Evolutionary conservation across 164 flowering plant genomes (phyloP).

Genomic region (Aristolochia fimbriata): DNA sequence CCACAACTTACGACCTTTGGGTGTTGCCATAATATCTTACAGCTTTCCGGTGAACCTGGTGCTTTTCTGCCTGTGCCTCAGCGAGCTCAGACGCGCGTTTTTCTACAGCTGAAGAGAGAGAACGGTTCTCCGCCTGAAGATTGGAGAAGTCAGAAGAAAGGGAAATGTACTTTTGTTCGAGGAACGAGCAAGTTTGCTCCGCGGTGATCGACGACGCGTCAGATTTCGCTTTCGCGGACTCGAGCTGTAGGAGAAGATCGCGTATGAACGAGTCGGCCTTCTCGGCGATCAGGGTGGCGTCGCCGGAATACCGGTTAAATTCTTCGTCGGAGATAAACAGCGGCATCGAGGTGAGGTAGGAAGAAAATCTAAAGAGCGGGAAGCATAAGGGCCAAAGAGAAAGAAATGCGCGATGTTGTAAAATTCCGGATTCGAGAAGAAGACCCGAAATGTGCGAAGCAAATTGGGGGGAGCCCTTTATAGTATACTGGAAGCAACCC

Average conservation of each 20-base stretch:
- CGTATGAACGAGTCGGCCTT: conserved; percentile 73
- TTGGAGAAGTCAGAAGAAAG: conserved; percentile 48
- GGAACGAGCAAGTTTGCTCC: conserved; percentile 76
- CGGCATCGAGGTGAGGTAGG: conserved; percentile 37
- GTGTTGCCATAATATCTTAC: conserved; percentile 19
- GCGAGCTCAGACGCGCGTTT: conserved; percentile 52
- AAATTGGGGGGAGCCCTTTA: too few species aligned
- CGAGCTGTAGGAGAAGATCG: conserved; percentile 40
- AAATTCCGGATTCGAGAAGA: too few species aligned
- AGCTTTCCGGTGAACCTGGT: conserved; percentile 43
- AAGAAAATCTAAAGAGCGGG: too few species aligned
- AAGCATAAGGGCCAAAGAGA: too few species aligned
- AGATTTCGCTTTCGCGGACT: conserved; percentile 57
- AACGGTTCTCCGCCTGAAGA: conserved; percentile 42
- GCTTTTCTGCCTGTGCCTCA: conserved; percentile 50
- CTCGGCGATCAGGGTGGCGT: conserved; percentile 41
- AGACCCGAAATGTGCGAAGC: too few species aligned
- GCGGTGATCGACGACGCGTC: conserved; percentile 79
- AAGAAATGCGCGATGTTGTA: too few species aligned
- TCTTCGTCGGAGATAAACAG: conserved; percentile 82
- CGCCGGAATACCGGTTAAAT: conserved; percentile 28
- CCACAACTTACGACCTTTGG: not conserved
- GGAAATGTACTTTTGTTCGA: conserved; percentile 78
- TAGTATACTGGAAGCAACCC: not conserved
- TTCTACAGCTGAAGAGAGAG: conserved; percentile 41